phyloP scores from a whole-genome alignment of 2,329 filamentous ascomycete species.

The Pseudocercospora cruenta region DNA sequence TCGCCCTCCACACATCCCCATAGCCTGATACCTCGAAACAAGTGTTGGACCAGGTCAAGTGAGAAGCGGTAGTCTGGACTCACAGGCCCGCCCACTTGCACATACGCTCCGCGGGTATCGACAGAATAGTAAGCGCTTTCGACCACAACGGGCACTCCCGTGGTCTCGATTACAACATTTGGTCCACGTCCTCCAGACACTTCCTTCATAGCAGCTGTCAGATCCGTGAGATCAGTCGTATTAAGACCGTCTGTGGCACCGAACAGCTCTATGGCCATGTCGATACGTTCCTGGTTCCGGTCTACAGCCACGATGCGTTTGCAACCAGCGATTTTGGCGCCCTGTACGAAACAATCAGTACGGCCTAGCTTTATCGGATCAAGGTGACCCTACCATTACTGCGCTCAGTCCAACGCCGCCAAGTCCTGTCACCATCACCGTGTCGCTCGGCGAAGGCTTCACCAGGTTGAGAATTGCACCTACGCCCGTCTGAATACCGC shows the following conservation, averaged over 20 bases:
- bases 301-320: constrained; percentile 46
- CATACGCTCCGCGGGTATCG: constrained; percentile 45
- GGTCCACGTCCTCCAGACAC: constrained; percentile 42
- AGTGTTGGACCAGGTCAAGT: constrained; percentile 43
- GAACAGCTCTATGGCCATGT: constrained; percentile 41
- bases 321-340: constrained; percentile 32
- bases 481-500: constrained; percentile 35
- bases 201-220: constrained; percentile 39
- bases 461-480: constrained; percentile 33
- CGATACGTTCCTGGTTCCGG: constrained; percentile 38
- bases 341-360: constrained; percentile 21
- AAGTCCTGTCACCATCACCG: constrained; percentile 31
- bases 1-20: constrained; percentile 52
- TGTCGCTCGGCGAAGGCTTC: constrained; percentile 28
- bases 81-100: constrained; percentile 51
- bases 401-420: constrained; percentile 38
- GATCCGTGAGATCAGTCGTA: constrained; percentile 33
- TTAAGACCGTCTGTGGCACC: constrained; percentile 47
- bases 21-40: constrained; percentile 49
- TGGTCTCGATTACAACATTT: constrained; percentile 49
- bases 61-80: constrained; percentile 44
- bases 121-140: constrained; percentile 25
- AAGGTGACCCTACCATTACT: constrained; percentile 38
- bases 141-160: constrained; percentile 24
- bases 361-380: neutral